Conservation (phyloP, 2,329 filamentous ascomycete genomes). For the Trichoderma gracile region DNA sequence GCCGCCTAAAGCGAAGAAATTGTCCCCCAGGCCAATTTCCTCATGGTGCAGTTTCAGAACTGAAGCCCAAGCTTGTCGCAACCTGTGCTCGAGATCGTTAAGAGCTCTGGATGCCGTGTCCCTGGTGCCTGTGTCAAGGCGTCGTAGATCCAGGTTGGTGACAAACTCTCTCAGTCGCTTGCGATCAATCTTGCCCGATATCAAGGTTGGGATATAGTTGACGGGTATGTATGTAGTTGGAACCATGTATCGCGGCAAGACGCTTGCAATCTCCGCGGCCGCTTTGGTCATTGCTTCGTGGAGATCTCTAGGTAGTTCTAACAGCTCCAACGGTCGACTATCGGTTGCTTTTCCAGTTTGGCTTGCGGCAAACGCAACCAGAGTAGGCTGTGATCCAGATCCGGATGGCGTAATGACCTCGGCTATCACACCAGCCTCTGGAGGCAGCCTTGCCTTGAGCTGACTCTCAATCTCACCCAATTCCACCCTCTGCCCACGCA, state of each 20-base stretch:
- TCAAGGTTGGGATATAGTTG: background rate
- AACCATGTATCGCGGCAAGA: constrained; percentile 9
- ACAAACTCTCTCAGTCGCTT: background rate
- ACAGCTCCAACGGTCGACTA: background rate
- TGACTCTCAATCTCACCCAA: constrained; percentile 31
- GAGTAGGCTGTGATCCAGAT: background rate
- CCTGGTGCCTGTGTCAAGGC: background rate
- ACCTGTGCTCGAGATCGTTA: background rate
- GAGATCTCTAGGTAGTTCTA: background rate
- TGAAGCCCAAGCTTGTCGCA: background rate
- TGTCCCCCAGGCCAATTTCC: constrained; percentile 36
- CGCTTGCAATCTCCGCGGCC: background rate
- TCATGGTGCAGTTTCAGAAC: background rate
- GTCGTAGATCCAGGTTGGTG: background rate
- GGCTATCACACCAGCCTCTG: constrained; percentile 45
- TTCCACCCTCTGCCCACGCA: constrained; percentile 31
- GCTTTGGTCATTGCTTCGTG: background rate
- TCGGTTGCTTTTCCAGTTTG: background rate
- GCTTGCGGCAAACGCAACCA: background rate
- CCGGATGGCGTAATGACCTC: constrained; percentile 34
- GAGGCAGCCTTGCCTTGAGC: constrained; percentile 35
- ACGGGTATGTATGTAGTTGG: background rate
- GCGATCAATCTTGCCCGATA: constrained; percentile 11
- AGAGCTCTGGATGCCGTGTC: constrained; percentile 28
- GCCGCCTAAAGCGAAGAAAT: constrained; percentile 47